These are phyloP conservation scores for Suillus luteus DNA, from an alignment of 768 basidiomycete species.

Conservation along the genomic window DNA sequence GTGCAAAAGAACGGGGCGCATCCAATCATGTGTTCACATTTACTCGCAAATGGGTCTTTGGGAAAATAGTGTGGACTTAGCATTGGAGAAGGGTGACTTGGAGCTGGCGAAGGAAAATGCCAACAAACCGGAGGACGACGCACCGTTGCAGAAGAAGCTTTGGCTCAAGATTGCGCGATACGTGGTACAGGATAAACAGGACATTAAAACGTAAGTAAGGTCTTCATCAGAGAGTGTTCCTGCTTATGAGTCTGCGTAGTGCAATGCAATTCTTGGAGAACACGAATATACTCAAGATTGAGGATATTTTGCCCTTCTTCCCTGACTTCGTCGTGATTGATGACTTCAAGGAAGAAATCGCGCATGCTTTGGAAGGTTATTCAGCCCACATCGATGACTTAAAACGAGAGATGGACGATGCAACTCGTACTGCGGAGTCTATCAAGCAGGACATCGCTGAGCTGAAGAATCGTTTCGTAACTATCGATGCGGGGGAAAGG, in stretches of 20 bases:
- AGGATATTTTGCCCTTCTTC: conserved; percentile 99
- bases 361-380: conserved; percentile 92
- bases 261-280: conserved; percentile 97
- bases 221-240: not conserved
- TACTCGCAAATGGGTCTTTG: conserved; percentile 98
- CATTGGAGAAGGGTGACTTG: conserved; percentile 90
- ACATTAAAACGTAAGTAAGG: conserved; percentile 88
- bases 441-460: conserved; percentile 91
- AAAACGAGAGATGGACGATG: conserved; percentile 95
- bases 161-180: conserved; percentile 99
- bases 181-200: conserved; percentile 97
- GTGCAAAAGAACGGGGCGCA: conserved; percentile 80
- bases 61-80: conserved; percentile 95
- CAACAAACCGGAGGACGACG: conserved; percentile 92
- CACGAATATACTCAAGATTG: conserved; percentile 93
- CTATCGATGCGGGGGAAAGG: conserved; percentile 83
- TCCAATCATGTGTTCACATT: conserved; percentile 91
- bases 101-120: conserved; percentile 96
- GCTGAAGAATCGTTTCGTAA: conserved; percentile 87
- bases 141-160: conserved; percentile 82
- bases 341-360: conserved; percentile 99
- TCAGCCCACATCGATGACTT: conserved; percentile 87
- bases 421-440: conserved; percentile 86
- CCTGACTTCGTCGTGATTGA: conserved; percentile 99
- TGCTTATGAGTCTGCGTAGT: conserved; percentile 42